Evolutionary conservation across 2,329 filamentous ascomycete genomes (phyloP), one percentile per base, ranked within the genome.

Genomic region (Exophiala lecanii-corni): DNA sequence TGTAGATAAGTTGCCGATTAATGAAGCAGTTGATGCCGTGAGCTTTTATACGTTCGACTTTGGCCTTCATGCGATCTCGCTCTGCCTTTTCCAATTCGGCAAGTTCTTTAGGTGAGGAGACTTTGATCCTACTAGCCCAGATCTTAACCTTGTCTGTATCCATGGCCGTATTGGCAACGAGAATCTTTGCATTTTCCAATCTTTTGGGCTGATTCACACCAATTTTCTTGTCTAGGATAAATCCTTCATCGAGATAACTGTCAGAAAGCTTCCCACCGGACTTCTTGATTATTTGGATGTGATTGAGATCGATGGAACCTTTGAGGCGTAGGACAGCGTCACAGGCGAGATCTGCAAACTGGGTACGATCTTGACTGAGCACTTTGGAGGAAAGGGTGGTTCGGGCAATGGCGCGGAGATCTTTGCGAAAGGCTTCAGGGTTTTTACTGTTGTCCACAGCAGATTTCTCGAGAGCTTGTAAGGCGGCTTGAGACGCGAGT

Each of bases 71-170:
- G 82, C 97, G 97, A 60, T 98, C 92, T 60, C 88, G 85, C 74
- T 97, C 92, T 4, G 92, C 92, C 77, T 94, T 95, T 69, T 98
- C 92, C 41, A 98, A 75, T 60, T 98, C 92, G n/a, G 92, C 92
- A 37, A 98, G 78, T 75, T 97, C 96, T 65, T 88, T 88, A 2
- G 92, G 98, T 21, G 88, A 91, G 56, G 87, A 86, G 48, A 98
- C 92, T 78, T 97, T 97, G 60, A 98, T 88, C 47, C 91, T 81
- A 12, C 92, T 92, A 52, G 92, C 92, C 59, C 98, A 98, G 60
- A 98, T 97, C 78, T 98, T 98, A 73, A 98, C 87, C 76, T 98
- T 98, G 72, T 98, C 92, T 25, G 92, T 98, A 69, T 98, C 92
- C 92, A 98, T 98, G 9, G 89, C 86, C 7, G 92, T 98, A 72